These are phyloP conservation scores for Suillus discolor DNA, from an alignment of 768 basidiomycete species.

Conservation along the genomic window DNA sequence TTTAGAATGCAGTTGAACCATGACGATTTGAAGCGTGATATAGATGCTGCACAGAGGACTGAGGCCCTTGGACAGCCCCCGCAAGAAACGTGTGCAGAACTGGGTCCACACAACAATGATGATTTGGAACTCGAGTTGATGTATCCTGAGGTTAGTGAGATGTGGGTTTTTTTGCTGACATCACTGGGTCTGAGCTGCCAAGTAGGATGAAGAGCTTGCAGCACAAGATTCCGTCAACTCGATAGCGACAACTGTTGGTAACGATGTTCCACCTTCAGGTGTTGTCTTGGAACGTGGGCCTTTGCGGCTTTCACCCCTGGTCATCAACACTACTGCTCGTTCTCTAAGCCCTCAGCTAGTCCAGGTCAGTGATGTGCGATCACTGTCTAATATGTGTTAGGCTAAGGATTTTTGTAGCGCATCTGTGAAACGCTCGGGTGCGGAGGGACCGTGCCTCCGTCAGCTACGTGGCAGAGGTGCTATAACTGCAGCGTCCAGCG, in stretches of 20 bases:
- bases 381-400: neutral
- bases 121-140: constrained; percentile 19
- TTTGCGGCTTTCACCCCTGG: neutral
- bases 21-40: neutral
- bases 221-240: neutral
- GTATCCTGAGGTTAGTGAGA: constrained; percentile 26
- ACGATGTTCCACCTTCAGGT: neutral
- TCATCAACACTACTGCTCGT: neutral
- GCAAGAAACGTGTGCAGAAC: neutral
- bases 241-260: neutral
- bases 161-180: neutral
- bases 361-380: neutral
- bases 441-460: constrained; percentile 12
- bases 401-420: constrained; percentile 14
- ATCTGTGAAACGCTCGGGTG: constrained; percentile 20
- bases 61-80: neutral
- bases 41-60: neutral
- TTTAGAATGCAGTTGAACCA: neutral
- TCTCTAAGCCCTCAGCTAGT: constrained; percentile 1
- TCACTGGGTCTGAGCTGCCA: neutral
- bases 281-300: too few relatives aligned
- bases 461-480: constrained; percentile 19
- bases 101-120: neutral
- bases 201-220: constrained; percentile 2
- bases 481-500: constrained; percentile 18